A percentile compares a stretch with the other conserved stretches of the same genome.
Conservation (phyloP, 441 rosid species). For the Euphorbia corollata region DNA sequence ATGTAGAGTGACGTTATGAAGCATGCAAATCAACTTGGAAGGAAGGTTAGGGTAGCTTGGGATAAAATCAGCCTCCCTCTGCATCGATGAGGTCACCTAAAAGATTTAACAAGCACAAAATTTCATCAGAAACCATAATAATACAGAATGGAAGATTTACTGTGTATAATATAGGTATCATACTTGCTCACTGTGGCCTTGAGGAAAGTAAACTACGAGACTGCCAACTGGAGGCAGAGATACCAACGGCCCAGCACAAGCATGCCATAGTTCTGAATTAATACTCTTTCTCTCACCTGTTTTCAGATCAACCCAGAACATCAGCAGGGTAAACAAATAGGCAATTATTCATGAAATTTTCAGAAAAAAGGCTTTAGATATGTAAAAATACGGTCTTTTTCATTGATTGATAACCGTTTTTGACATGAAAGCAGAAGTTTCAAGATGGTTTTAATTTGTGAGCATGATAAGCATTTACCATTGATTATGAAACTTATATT, state of each 20-base stretch:
- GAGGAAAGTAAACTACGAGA: slow-evolving; percentile 95
- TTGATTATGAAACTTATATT: background rate
- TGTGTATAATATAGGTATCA: slow-evolving; percentile 21
- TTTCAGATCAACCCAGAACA: too few species aligned
- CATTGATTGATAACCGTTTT: background rate
- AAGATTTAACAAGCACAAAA: slow-evolving; percentile 14
- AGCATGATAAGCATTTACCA: background rate
- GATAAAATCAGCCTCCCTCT: slow-evolving; percentile 72
- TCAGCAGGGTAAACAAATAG: slow-evolving; percentile 2
- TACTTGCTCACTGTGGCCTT: slow-evolving; percentile 99
- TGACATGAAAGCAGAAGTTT: background rate
- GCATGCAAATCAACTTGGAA: slow-evolving; percentile 85
- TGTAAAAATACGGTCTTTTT: too few species aligned
- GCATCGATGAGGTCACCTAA: slow-evolving; percentile 96
- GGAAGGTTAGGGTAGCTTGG: slow-evolving; percentile 94
- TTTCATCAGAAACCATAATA: slow-evolving; percentile 17
- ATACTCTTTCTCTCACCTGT: slow-evolving; percentile 74
- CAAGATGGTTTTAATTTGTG: background rate
- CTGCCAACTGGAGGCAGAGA: slow-evolving; percentile 92
- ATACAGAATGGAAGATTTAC: slow-evolving; percentile 14
- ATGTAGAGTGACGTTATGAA: slow-evolving; percentile 76
- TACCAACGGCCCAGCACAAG: slow-evolving; percentile 94
- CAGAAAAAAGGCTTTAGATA: background rate
- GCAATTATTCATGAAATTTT: background rate
- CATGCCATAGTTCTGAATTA: slow-evolving; percentile 94